Percentiles rank a stretch among this genome's conserved stretches.
Evolutionary conservation across 345 rosid genomes (phyloP).

Genomic region (Syzygium oleosum): DNA sequence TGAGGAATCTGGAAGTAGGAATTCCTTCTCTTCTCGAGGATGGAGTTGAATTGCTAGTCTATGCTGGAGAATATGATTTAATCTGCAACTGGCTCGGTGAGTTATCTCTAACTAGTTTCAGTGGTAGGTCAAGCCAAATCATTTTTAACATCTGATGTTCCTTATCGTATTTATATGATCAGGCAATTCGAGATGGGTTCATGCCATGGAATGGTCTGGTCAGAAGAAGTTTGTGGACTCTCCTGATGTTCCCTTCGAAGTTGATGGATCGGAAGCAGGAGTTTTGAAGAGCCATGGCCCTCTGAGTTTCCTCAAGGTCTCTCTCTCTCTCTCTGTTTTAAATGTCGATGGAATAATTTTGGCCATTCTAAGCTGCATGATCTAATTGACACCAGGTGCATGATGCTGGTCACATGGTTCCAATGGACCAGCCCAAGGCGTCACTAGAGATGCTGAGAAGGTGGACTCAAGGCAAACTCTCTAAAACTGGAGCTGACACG

Average conservation of each 20-base stretch:
- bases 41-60: constrained; percentile 80
- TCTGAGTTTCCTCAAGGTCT: constrained; percentile 90
- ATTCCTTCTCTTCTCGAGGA: constrained; percentile 93
- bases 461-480: constrained; percentile 60
- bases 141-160: not conserved
- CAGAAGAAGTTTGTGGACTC: constrained; percentile 50
- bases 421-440: constrained; percentile 96
- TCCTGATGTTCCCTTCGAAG: constrained; percentile 59
- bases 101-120: not conserved
- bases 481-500: constrained; percentile 4
- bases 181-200: constrained; percentile 99
- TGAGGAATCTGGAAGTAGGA: constrained; percentile 91
- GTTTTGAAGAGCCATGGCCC: constrained; percentile 57
- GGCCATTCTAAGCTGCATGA: not conserved
- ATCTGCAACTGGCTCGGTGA: constrained; percentile 99
- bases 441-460: constrained; percentile 78
- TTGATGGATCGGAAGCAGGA: constrained; percentile 79
- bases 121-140: not conserved
- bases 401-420: constrained; percentile 98
- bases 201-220: constrained; percentile 97
- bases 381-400: constrained; percentile 39
- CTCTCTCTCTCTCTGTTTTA: not conserved
- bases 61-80: constrained; percentile 98
- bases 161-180: not conserved
- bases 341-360: not conserved